Base-by-base conservation (phyloP, 495 filamentous ascomycete genomes). In the Talaromyces borbonicus region DNA sequence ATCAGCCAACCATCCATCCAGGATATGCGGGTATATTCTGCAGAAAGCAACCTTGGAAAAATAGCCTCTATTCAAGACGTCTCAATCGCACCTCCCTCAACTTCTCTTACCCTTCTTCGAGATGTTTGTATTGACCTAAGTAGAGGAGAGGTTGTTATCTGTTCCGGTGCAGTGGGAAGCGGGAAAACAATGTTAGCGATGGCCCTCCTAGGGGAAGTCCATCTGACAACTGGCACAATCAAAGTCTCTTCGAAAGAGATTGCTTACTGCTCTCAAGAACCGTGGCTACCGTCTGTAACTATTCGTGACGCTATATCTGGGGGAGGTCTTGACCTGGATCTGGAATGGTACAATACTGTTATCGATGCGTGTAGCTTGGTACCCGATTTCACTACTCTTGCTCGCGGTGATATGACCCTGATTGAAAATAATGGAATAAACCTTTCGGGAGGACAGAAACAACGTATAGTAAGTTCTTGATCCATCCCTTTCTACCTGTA, bases 401-500 rank as follows among this genome's bases (percentile, higher is more conserved):
- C 62, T 0, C 49, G 60, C 46, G 62, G 71, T 5, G 74, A 78
- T 44, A 45, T 58, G 27, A 71, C 73, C 0, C 49, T 63, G 20
- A 57, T 79, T 44, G 75, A 73, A 2, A 69, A 66, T 43, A 63
- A 68, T 48, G 77, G 77, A 12, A 59, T 73, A 39, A 74, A 67
- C 12, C 54, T 80, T 1, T 75, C 71, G 12, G 77, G 75, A 7
- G 77, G 77, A 1, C 75, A 78, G 53, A 69, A 65, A 43, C 71
- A 74, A 37, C 65, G 77, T 31, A 46, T 79, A 14, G 67, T 70
- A 59, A 33, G 64, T 43, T 30, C n/a, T n/a, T n/a, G n/a, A n/a
- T n/a, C n/a, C n/a, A n/a, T n/a, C n/a, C n/a, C n/a, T n/a, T n/a
- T n/a, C n/a, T n/a, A n/a, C n/a, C n/a, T n/a, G n/a, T n/a, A n/a